Percentiles rank a stretch among this genome's conserved stretches.
Evolutionary conservation across 169 alveolate genomes (phyloP).

Genomic region (Eimeria necatrix): DNA sequence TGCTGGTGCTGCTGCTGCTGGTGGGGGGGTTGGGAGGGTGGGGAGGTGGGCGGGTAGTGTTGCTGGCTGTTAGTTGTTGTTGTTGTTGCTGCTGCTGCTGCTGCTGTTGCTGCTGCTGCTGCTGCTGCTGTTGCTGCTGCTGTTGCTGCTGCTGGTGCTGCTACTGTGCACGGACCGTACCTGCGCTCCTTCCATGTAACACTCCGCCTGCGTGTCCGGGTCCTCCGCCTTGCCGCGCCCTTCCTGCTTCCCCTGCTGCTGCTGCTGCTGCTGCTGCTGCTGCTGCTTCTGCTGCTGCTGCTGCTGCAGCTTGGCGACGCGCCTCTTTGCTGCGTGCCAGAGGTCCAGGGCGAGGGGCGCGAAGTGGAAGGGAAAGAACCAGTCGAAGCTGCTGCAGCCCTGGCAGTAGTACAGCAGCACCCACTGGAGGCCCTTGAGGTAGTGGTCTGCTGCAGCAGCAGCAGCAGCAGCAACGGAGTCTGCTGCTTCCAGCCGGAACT

Average conservation of each 20-base stretch:
- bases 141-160: neutral
- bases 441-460: constrained; percentile 25
- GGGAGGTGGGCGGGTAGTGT: neutral
- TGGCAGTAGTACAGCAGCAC: constrained; percentile 84
- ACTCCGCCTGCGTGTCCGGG: neutral
- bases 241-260: constrained; percentile 26
- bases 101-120: too few relatives aligned
- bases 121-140: too few relatives aligned
- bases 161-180: neutral
- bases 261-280: constrained; percentile 43
- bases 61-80: too few relatives aligned
- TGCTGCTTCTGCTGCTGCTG: constrained; percentile 13
- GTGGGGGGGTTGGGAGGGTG: neutral
- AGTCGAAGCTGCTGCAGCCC: constrained; percentile 98
- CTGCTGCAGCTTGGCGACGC: neutral
- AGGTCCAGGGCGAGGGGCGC: constrained; percentile 91
- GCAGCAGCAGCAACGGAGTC: neutral
- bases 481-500: constrained; percentile 44
- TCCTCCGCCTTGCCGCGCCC: neutral
- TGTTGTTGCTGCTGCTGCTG: too few relatives aligned
- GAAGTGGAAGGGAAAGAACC: constrained; percentile 99
- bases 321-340: neutral
- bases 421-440: constrained; percentile 80
- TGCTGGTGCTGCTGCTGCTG: neutral
- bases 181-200: neutral